Base-by-base conservation (phyloP, 192 early-diverging fungal genomes). In the Entomortierella chlamydospora region DNA sequence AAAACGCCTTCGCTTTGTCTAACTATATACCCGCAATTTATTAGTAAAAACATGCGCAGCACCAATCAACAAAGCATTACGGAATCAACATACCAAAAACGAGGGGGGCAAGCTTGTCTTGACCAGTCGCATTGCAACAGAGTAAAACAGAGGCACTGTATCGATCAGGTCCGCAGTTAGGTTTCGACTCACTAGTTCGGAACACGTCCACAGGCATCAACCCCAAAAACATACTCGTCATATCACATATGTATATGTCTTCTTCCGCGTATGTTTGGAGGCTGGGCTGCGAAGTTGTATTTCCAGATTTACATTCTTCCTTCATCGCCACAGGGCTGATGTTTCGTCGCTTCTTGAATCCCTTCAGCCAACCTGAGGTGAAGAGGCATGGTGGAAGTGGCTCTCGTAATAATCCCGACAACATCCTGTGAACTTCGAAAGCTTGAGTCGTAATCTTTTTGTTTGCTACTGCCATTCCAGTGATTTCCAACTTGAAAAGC, bases 221-320 rank as follows among this genome's bases (percentile, higher is more conserved):
- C 6, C 23, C 18, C 6, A 31, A 12, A n/a, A 60, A 60, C 34
- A 60, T 41, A 22, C 58, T 45, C 22, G 23, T 31, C 34, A 45
- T 23, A 22, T 60, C 58, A 37, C 58, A 60, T 4, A 31, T 25
- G 58, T 60, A 60, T 11, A 60, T 60, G 22, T 60, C 39, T 2
- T 43, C 39, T 7, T 25, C 10, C n/a, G 41, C 9, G 29, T 60
- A 60, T 2, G 1, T 8, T 23, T 60, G n/a, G 23, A 60, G 12
- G 12, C 26, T 26, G 11, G 15, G 45, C 7, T 11, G 26, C 22
- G n/a, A 54, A 54, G 5, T 26, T 26, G 52, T n/a, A 54, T 17
- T 29, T 26, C 18, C n/a, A 1, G 2, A 23, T 31, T 31, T 1
- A 13, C 25, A 12, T 9, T 30, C 30, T 43, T 20, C 8, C 7